These are phyloP conservation scores for Thalassia testudinum DNA, from an alignment of 116 monocot species.

Conservation along the genomic window DNA sequence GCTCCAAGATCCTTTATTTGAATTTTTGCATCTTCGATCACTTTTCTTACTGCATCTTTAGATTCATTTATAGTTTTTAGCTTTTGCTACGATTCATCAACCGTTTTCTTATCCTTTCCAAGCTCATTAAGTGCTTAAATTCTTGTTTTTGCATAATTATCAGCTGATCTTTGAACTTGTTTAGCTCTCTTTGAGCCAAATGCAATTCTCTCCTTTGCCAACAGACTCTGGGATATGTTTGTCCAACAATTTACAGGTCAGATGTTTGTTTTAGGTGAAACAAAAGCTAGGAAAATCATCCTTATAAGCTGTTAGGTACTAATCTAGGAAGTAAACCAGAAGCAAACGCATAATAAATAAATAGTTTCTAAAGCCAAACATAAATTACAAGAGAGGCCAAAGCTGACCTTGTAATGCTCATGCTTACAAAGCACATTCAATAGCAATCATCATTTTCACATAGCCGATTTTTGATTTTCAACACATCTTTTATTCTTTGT, in stretches of 20 bases:
- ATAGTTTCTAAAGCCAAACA: too few species aligned
- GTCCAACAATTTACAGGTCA: background rate
- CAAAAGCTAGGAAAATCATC: too few species aligned
- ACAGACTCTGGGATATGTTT: constrained; percentile 18
- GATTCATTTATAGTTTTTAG: constrained; percentile 38
- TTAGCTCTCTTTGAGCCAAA: constrained; percentile 54
- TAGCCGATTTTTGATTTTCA: too few species aligned
- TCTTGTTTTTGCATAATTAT: constrained; percentile 54
- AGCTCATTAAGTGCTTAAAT: constrained; percentile 47
- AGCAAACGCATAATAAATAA: too few species aligned
- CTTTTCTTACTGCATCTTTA: constrained; percentile 36
- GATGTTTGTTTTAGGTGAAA: background rate
- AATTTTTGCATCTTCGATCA: constrained; percentile 37
- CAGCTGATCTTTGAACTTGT: constrained; percentile 55
- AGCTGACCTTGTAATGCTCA: too few species aligned
- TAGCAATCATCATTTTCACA: too few species aligned
- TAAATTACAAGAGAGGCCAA: too few species aligned
- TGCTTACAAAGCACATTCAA: too few species aligned
- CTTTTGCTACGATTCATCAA: constrained; percentile 34
- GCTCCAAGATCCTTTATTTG: constrained; percentile 35
- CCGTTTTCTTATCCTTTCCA: constrained; percentile 40
- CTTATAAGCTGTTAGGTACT: too few species aligned
- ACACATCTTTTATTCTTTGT: too few species aligned
- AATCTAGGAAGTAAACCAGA: too few species aligned
- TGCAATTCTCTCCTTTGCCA: constrained; percentile 59